phyloP scores from a whole-genome alignment of 2,329 filamentous ascomycete genomes.

The Ceratocystiopsis sp. region DNA sequence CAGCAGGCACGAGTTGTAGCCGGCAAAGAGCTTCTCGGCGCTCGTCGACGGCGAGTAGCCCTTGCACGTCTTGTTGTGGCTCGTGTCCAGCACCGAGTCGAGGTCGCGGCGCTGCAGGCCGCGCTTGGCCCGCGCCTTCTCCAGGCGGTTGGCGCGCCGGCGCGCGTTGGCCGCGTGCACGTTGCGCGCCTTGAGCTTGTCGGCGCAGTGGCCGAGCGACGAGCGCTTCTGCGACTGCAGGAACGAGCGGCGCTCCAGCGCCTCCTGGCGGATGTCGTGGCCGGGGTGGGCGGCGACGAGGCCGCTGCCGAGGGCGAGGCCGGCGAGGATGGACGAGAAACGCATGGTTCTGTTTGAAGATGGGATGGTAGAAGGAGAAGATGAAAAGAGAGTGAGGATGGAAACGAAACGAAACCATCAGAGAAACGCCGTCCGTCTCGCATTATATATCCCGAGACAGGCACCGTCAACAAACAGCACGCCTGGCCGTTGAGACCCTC shows the following conservation, averaged over 20 bases:
- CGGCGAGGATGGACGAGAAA: conserved; percentile 11
- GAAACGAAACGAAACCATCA: no score
- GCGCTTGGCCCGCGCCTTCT: conserved; percentile 19
- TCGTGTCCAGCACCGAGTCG: not conserved
- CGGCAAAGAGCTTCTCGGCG: conserved; percentile 21
- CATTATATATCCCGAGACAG: no score
- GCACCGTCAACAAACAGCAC: no score
- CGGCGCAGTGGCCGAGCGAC: conserved; percentile 20
- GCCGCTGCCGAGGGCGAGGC: conserved; percentile 10
- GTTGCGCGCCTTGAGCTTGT: conserved; percentile 21
- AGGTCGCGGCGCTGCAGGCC: not conserved
- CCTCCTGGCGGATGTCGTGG: conserved; percentile 23
- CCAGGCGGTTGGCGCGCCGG: conserved; percentile 17
- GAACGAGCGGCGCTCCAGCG: conserved; percentile 22
- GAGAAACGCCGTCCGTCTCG: no score
- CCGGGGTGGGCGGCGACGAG: conserved; percentile 21
- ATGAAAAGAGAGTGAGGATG: no score
- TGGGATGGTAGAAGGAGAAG: no score
- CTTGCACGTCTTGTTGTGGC: conserved; percentile 15
- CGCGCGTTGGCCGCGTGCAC: conserved; percentile 19
- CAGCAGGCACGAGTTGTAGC: conserved; percentile 29
- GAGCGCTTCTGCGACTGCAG: conserved; percentile 18
- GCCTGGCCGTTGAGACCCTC: no score
- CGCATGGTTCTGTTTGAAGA: not conserved
- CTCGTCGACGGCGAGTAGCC: conserved; percentile 18